Percentiles rank a stretch among this genome's conserved stretches.
These are phyloP conservation scores for Leccinum pachyderme DNA, from an alignment of 1,284 basidiomycete genomes.

Conservation along the genomic window DNA sequence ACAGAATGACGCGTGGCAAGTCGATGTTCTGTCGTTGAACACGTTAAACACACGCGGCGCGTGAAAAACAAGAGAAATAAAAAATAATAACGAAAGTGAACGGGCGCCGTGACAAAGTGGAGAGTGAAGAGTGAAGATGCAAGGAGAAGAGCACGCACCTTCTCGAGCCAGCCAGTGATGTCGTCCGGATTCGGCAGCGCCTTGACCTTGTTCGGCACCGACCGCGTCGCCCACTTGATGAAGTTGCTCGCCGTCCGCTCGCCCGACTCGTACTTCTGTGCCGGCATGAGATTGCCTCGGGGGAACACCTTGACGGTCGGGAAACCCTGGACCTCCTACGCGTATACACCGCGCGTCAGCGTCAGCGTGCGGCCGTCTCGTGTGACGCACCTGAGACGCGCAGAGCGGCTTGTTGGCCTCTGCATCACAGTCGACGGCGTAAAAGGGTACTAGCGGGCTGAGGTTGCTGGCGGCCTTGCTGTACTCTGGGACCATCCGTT, in stretches of 20 bases:
- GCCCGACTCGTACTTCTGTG: conserved; percentile 67
- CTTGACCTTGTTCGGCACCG: conserved; percentile 68
- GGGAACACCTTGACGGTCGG: conserved; percentile 91
- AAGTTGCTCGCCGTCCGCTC: conserved; percentile 75
- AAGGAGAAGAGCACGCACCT: conserved; percentile 41
- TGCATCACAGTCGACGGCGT: conserved; percentile 91
- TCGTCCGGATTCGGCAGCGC: conserved; percentile 64
- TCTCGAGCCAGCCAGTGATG: conserved; percentile 58
- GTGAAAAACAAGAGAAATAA: background rate
- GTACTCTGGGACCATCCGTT: conserved; percentile 84
- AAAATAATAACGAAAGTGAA: background rate
- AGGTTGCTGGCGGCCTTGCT: conserved; percentile 79
- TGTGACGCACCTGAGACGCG: conserved; percentile 60
- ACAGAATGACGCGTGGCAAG: conserved; percentile 68
- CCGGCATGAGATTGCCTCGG: conserved; percentile 59
- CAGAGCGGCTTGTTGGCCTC: conserved; percentile 80
- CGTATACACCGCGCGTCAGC: background rate
- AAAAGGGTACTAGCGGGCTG: conserved; percentile 82
- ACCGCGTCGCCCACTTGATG: conserved; percentile 73
- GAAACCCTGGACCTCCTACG: conserved; percentile 83
- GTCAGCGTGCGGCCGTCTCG: background rate
- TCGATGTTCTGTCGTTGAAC: conserved; percentile 43
- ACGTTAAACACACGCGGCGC: conserved; percentile 2
- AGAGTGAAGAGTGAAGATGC: no score
- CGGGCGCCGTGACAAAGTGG: background rate